These are phyloP conservation scores for Phytophthora sp. DNA, from an alignment of 352 stramenopile genomes.

Conservation along the genomic window DNA sequence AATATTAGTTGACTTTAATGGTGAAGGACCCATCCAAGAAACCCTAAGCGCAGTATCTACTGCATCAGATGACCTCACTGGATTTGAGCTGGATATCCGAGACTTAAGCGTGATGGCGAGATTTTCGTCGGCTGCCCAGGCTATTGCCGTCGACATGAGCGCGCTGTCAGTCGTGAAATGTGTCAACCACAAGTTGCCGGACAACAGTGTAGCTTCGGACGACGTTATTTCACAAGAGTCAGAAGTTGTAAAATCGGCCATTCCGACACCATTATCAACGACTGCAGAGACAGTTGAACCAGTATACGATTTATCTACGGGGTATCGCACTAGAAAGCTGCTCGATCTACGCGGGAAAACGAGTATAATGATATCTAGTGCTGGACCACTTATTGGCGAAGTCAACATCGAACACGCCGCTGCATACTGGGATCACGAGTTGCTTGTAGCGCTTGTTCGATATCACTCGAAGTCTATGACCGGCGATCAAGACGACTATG, in stretches of 20 bases:
- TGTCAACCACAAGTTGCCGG: conserved; percentile 20
- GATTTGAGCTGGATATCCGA: conserved; percentile 67
- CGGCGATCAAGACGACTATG: neutral
- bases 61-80: conserved; percentile 34
- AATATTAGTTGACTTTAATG: conserved; percentile 69
- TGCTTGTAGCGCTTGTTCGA: conserved; percentile 62
- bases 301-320: conserved; percentile 50
- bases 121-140: conserved; percentile 64
- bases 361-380: conserved; percentile 56
- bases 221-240: conserved; percentile 37
- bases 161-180: conserved; percentile 55
- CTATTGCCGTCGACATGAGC: conserved; percentile 52
- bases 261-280: conserved; percentile 16
- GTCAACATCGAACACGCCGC: conserved; percentile 56
- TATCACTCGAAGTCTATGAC: conserved; percentile 46
- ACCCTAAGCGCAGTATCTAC: conserved; percentile 15
- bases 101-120: conserved; percentile 69
- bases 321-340: conserved; percentile 53
- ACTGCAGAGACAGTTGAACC: conserved; percentile 41
- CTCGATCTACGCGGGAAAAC: conserved; percentile 65
- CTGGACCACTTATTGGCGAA: conserved; percentile 59
- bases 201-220: conserved; percentile 35
- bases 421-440: conserved; percentile 77
- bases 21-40: conserved; percentile 38
- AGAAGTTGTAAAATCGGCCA: neutral